Percentiles rank a stretch among this genome's conserved stretches.
phyloP scores from a whole-genome alignment of 2,329 filamentous ascomycete species.

The Sarocladiaceae sp. region DNA sequence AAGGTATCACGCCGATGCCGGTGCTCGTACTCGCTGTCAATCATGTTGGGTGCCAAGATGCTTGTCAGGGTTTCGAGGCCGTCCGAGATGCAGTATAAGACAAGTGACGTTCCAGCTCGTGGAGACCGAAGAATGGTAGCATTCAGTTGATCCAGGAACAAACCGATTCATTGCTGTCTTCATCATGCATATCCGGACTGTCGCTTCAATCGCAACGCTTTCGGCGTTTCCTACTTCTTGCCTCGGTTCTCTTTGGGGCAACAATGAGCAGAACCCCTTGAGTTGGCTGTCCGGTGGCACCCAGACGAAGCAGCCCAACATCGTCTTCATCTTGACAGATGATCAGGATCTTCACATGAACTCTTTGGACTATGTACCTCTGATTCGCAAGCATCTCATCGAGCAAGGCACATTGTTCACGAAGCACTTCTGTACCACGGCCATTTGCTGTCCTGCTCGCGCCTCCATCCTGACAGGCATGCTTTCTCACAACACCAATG shows the following conservation, averaged over 20 bases:
- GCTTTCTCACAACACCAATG: constrained; percentile 67
- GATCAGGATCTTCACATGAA: constrained; percentile 62
- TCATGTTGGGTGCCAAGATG: neutral
- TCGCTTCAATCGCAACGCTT: neutral
- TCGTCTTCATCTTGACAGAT: constrained; percentile 65
- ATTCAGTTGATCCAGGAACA: no score
- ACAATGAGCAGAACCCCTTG: neutral
- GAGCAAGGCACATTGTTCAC: constrained; percentile 55
- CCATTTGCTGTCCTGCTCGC: constrained; percentile 64
- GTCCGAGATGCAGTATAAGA: no score
- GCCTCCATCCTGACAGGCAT: constrained; percentile 63
- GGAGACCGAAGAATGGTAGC: no score
- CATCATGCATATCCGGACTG: neutral
- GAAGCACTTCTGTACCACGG: constrained; percentile 63
- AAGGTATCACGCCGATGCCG: neutral
- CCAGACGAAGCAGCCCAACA: constrained; percentile 34
- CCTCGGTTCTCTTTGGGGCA: neutral
- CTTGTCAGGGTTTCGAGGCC: neutral
- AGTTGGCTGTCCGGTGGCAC: neutral
- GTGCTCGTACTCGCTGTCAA: neutral
- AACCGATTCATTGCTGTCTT: neutral
- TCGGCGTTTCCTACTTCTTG: neutral
- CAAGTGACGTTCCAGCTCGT: no score
- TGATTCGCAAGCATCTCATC: constrained; percentile 50
- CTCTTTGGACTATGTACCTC: constrained; percentile 58